Evolutionary conservation across 768 basidiomycete genomes (phyloP).

Genomic region (Hysterangium stoloniferum): DNA sequence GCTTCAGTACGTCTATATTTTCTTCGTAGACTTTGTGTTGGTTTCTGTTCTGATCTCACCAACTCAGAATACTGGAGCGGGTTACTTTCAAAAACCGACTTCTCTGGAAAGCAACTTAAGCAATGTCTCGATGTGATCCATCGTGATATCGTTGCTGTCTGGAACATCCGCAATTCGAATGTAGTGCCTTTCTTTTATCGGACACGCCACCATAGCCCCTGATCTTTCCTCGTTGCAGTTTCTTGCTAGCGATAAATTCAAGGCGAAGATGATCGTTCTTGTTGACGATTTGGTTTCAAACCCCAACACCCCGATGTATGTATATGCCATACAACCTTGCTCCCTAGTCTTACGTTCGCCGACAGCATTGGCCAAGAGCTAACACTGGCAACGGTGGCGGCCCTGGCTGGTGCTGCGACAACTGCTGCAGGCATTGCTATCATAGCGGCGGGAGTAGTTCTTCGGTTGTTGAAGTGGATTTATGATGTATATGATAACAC

Average conservation of each 20-base stretch:
- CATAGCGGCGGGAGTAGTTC: not conserved
- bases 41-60: no score
- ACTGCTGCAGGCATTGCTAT: not conserved
- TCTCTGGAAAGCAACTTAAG: conserved; percentile 13
- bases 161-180: conserved; percentile 24
- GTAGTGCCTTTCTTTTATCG: not conserved
- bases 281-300: not conserved
- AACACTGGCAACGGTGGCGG: not conserved
- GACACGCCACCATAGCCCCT: not conserved
- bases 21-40: no score
- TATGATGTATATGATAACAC: not conserved
- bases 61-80: conserved; percentile 16
- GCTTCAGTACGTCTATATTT: no score
- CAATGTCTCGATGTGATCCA: conserved; percentile 16
- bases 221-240: not conserved
- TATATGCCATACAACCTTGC: not conserved
- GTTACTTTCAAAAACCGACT: conserved; percentile 16
- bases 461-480: not conserved
- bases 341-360: not conserved
- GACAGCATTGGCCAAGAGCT: not conserved
- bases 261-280: not conserved
- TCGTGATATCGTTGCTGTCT: conserved; percentile 18
- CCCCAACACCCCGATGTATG: not conserved
- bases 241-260: not conserved
- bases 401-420: not conserved